A percentile compares a stretch with the other conserved stretches of the same genome.
Evolutionary conservation across 768 basidiomycete species (phyloP).

Genomic region (Cystofilobasidium bisporidii): DNA sequence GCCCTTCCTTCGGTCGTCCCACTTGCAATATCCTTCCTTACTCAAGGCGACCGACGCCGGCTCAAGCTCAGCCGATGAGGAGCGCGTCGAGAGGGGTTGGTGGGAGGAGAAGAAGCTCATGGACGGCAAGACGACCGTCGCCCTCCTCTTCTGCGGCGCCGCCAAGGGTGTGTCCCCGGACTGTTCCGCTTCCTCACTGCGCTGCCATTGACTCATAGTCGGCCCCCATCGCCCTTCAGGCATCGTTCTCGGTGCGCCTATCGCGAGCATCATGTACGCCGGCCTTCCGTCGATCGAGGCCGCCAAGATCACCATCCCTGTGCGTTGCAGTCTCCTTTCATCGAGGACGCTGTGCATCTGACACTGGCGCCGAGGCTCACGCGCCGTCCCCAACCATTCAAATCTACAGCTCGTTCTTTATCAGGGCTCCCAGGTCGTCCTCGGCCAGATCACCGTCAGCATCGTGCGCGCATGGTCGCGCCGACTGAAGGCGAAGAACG

Average conservation of each 20-base stretch:
- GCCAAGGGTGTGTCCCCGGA: constrained; percentile 15
- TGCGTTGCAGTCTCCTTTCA: too few relatives aligned
- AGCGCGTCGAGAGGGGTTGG: neutral
- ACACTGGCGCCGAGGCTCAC: neutral
- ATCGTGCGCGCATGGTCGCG: constrained; percentile 32
- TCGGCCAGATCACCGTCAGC: constrained; percentile 32
- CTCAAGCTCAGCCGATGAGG: neutral
- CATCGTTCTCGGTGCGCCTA: constrained; percentile 24
- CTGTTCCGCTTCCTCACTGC: too few relatives aligned
- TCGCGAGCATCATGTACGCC: constrained; percentile 34
- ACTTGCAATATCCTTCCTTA: neutral
- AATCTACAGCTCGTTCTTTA: constrained; percentile 32
- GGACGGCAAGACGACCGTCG: constrained; percentile 21
- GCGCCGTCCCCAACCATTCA: neutral
- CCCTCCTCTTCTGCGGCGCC: constrained; percentile 25
- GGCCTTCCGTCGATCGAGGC: constrained; percentile 28
- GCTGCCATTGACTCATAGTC: too few relatives aligned
- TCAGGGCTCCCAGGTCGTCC: constrained; percentile 35
- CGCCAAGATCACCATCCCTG: constrained; percentile 33
- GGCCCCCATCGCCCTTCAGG: too few relatives aligned
- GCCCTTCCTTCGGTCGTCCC: neutral
- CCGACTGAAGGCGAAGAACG: constrained; percentile 21
- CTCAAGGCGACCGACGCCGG: neutral
- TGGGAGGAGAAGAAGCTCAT: constrained; percentile 23
- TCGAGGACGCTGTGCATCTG: too few relatives aligned